Evolutionary conservation across 2,329 filamentous ascomycete species (phyloP).

Genomic region (Beauveria caledonica): DNA sequence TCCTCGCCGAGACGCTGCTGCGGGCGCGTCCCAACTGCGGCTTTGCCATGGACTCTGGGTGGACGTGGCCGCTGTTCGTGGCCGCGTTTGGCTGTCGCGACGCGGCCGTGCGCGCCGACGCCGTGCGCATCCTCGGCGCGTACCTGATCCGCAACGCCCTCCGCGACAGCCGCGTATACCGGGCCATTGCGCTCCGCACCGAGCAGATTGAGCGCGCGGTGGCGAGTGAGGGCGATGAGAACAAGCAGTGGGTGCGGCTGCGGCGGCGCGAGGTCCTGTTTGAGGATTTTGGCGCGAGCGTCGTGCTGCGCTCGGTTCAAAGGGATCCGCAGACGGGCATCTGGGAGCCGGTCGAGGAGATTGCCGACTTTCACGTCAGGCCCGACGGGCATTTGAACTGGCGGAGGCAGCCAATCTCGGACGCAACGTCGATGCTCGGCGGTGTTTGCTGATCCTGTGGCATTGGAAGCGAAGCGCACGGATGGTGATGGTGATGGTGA

Average conservation of each 20-base stretch:
- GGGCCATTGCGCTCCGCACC: slow-evolving; percentile 31
- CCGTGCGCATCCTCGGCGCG: slow-evolving; percentile 30
- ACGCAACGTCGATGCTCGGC: slow-evolving; percentile 23
- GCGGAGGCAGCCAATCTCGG: slow-evolving; percentile 28
- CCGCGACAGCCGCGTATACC: slow-evolving; percentile 32
- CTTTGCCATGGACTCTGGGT: slow-evolving; percentile 39
- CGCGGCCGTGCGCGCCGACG: slow-evolving; percentile 28
- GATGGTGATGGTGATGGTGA: neutral
- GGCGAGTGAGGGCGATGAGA: slow-evolving; percentile 22
- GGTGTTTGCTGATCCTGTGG: slow-evolving; percentile 18
- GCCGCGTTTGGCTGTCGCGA: slow-evolving; percentile 34
- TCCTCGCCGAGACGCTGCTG: slow-evolving; percentile 30
- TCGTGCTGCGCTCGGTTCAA: slow-evolving; percentile 29
- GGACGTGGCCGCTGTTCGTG: slow-evolving; percentile 36
- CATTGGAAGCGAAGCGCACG: neutral
- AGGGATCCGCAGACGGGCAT: slow-evolving; percentile 22
- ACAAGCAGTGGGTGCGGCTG: slow-evolving; percentile 32
- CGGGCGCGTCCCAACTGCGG: slow-evolving; percentile 26
- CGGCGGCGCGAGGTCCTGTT: slow-evolving; percentile 30
- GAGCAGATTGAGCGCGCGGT: slow-evolving; percentile 27
- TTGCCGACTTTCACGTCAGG: slow-evolving; percentile 23
- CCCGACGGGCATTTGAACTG: slow-evolving; percentile 26
- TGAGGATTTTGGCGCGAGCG: slow-evolving; percentile 28
- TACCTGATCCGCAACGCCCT: slow-evolving; percentile 37
- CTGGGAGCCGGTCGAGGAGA: slow-evolving; percentile 33